These are phyloP conservation scores for Pezicula carpinea DNA, from an alignment of 2,329 filamentous ascomycete genomes.

Conservation along the genomic window DNA sequence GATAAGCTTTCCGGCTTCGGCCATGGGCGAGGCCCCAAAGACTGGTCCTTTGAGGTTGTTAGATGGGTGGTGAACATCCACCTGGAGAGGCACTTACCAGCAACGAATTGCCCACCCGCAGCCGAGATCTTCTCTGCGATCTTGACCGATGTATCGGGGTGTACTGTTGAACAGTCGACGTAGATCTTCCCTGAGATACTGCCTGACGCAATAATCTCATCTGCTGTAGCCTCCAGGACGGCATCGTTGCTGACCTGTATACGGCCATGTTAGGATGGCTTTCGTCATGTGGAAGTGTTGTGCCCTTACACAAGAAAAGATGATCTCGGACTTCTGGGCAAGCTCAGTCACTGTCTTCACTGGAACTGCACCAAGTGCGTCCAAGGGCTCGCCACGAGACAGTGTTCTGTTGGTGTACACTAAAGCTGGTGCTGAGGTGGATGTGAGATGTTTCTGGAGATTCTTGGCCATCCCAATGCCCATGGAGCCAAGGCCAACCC, in stretches of 20 bases:
- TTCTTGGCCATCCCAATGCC: constrained; percentile 22
- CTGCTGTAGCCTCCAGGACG: constrained; percentile 30
- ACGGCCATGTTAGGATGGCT: constrained; percentile 6
- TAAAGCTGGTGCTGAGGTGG: constrained; percentile 17
- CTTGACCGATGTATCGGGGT: constrained; percentile 29
- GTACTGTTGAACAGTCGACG: constrained; percentile 29
- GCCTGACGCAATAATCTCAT: constrained; percentile 19
- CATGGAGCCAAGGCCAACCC: constrained; percentile 21
- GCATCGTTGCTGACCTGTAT: constrained; percentile 35
- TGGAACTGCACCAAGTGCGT: constrained; percentile 30
- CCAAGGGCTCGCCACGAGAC: constrained; percentile 32
- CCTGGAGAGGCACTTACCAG: constrained; percentile 5
- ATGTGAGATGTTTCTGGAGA: constrained; percentile 22
- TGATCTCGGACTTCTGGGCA: constrained; percentile 32
- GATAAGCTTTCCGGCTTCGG: constrained; percentile 39
- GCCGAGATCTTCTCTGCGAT: constrained; percentile 29
- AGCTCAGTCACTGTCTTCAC: constrained; percentile 19
- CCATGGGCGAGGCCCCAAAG: constrained; percentile 39
- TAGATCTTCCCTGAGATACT: constrained; percentile 27
- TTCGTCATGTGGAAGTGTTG: constrained; percentile 24
- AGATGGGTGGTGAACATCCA: not conserved
- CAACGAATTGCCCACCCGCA: constrained; percentile 32
- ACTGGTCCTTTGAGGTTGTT: constrained; percentile 34
- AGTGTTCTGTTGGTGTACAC: constrained; percentile 37
- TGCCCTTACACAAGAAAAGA: constrained; percentile 27